Evolutionary conservation across 352 stramenopile genomes (phyloP), one percentile per base, ranked within the genome.

Genomic region (Globisporangium paddicum): DNA sequence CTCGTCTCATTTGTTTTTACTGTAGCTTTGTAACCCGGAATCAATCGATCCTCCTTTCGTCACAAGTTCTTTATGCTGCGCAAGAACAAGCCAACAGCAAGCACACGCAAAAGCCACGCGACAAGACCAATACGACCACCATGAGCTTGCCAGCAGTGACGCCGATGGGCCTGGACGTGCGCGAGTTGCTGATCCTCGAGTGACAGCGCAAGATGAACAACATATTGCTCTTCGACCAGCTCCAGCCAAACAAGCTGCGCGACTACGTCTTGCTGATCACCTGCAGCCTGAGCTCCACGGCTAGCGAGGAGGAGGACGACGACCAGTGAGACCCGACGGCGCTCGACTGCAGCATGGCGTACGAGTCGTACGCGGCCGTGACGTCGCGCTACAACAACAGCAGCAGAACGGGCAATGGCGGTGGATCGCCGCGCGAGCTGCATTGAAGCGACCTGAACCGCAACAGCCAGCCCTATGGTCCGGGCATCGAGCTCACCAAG

Each of bases 351-450:
- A 80, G 67, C 45, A 59, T 89, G 48, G 73, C 71, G 18, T 93
- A 90, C 72, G 80, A 87, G 65, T 89, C 77, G 19, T 93, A 90
- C 67, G 82, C 79, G 5, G 80, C 82, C 30, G 80, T 90, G 25
- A 62, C 79, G 19, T 77, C 79, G 45, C 80, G 80, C 61, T 65
- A 65, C 51, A 65, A 65, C 52, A 58, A n/a, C n/a, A n/a, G 9
- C 46, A 50, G 5, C 50, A 58, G 25, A n/a, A 25, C 14, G 2
- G 38, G 23, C 59, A 2, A 25, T 18, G 30, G 49, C 23, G 70
- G 60, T 49, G 64, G 59, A 23, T 66, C 71, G 9, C 63, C 74
- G 1, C 60, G 71, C 32, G 68, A 71, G 23, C 69, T 91, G 23
- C 79, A 76, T 49, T 92, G 82, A 79, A 83, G 79, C 63, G 78